Base-by-base conservation (phyloP, 257 asterid species). In the Rauvolfia tetraphylla region DNA sequence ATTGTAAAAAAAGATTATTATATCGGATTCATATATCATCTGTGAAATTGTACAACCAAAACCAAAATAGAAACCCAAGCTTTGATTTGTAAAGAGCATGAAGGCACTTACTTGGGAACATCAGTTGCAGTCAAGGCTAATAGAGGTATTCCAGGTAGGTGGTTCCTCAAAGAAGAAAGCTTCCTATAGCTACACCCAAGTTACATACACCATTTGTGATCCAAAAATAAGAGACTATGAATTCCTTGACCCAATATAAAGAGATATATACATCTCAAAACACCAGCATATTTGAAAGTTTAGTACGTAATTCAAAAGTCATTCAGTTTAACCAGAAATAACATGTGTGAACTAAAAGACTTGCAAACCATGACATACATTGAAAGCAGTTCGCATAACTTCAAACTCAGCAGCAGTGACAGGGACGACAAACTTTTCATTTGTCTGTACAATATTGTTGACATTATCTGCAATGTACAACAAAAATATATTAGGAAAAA, bases 401-500 rank as follows among this genome's bases (percentile, higher is more conserved):
- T 97, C 87, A 90, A 89, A 95, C 86, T 95, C 98, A 57, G 95
- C 97, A 81, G 91, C 72, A 78, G 98, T 87, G 75, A 95, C 90
- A n/a, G 98, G 97, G 77, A 95, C 92, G n/a, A 83, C 78, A 61
- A 95, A 75, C 41, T 95, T 91, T 31, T 91, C 96, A 84, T 84
- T 92, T 51, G 92, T 86, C 66, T 88, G 87, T 74, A 75, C 86
- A 77, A 82, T 78, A 82, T 88, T 92, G 92, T 88, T 91, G 79
- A 85, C 90, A 77, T 92, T 97, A 86, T 42, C 98, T 95, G 95
- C 88, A 85, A 59, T 23, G 69, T 79, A 62, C 41, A 63, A 71
- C 34, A 31, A 36, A 22, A 41, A 71, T 17, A 33, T 27, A 41
- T 74, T 29, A 67, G 18, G 7, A 34, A 15, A 25, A 17, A n/a